Percentiles rank a stretch among this genome's conserved stretches.
These are phyloP conservation scores for Gynochthodes officinalis DNA, from an alignment of 257 asterid species.

Conservation along the genomic window DNA sequence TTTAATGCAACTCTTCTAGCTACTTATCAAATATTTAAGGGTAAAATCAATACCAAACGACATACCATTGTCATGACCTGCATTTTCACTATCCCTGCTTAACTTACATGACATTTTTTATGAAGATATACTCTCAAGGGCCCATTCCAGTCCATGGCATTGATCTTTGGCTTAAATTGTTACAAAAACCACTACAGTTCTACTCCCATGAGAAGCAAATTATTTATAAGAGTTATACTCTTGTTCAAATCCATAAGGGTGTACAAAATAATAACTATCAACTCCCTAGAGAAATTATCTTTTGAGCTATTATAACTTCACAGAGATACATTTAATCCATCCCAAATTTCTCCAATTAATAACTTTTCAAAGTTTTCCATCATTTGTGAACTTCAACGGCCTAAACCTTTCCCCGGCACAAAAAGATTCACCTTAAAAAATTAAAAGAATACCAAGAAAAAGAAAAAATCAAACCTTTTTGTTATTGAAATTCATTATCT, in stretches of 20 bases:
- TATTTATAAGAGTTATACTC: too few relatives aligned
- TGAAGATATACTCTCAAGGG: neutral
- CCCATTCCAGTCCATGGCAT: neutral
- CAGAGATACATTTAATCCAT: neutral
- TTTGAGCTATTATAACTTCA: neutral
- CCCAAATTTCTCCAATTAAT: neutral
- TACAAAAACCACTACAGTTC: neutral
- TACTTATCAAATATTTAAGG: neutral
- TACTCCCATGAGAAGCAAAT: neutral
- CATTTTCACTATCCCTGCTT: neutral
- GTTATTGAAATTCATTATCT: neutral
- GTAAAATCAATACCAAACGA: neutral
- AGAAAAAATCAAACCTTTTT: neutral
- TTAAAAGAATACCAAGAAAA: neutral
- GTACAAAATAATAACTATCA: neutral
- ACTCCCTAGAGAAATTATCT: neutral
- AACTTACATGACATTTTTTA: neutral
- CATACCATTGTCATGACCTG: neutral
- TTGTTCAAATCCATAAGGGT: neutral
- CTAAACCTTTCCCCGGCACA: neutral
- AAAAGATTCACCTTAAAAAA: neutral
- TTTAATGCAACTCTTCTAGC: neutral
- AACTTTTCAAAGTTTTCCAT: neutral
- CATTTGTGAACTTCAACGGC: neutral
- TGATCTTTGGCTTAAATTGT: neutral